Percentiles rank a stretch among this genome's conserved stretches.
These are phyloP conservation scores for Boletus fagicola DNA, from an alignment of 768 basidiomycete species.

Conservation along the genomic window DNA sequence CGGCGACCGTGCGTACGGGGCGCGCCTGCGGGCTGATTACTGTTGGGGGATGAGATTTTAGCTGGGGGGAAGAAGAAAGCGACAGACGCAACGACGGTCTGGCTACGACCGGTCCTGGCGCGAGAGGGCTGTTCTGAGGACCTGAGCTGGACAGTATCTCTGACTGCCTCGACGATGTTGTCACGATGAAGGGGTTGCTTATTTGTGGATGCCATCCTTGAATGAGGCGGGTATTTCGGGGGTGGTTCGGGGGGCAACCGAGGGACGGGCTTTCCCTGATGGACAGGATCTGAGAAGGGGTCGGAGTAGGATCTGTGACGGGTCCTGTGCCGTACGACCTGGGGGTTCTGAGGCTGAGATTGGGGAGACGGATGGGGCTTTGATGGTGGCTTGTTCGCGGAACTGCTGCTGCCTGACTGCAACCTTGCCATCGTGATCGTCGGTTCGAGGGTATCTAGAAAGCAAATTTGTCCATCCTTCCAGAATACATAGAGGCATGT, in stretches of 20 bases:
- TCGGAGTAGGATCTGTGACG: slow-evolving; percentile 50
- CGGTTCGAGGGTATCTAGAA: slow-evolving; percentile 2
- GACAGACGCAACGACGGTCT: slow-evolving; percentile 43
- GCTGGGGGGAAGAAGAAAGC: slow-evolving; percentile 2
- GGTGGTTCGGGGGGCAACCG: slow-evolving; percentile 41
- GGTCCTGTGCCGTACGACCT: slow-evolving; percentile 29
- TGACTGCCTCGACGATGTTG: slow-evolving; percentile 59
- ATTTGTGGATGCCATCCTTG: slow-evolving; percentile 27
- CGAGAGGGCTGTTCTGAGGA: slow-evolving; percentile 43
- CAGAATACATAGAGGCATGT: too few species aligned
- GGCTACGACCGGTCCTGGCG: slow-evolving; percentile 53
- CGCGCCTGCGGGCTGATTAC: slow-evolving; percentile 22
- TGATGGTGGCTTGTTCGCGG: slow-evolving; percentile 31
- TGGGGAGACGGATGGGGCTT: slow-evolving; percentile 10
- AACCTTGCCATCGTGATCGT: slow-evolving; percentile 21
- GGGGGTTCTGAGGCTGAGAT: slow-evolving; percentile 22
- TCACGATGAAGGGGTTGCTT: slow-evolving; percentile 37
- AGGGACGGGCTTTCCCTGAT: slow-evolving; percentile 34
- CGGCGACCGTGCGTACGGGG: slow-evolving; percentile 38
- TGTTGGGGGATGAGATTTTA: slow-evolving; percentile 23
- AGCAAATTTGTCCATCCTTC: too few species aligned
- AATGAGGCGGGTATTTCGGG: slow-evolving; percentile 27
- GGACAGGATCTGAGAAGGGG: slow-evolving; percentile 47
- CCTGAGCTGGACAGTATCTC: slow-evolving; percentile 64
- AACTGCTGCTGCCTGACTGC: slow-evolving; percentile 7